These are phyloP conservation scores for Urostyla sp. DNA, from an alignment of 73 alveolate genomes.

Conservation along the genomic window DNA sequence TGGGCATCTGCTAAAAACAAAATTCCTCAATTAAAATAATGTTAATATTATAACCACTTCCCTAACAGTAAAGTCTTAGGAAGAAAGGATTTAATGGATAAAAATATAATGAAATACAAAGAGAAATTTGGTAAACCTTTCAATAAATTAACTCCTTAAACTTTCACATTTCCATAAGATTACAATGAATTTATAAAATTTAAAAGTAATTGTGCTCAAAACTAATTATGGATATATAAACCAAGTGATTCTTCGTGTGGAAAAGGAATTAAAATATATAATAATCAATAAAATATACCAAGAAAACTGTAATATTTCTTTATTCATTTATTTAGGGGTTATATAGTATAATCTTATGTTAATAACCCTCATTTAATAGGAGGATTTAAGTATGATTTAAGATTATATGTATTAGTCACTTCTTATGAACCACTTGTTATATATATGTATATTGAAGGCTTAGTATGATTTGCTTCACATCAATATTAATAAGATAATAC, in stretches of 20 bases:
- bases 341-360: slow-evolving; percentile 56
- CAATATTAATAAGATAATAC: slow-evolving; percentile 56
- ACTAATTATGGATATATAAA: slow-evolving; percentile 72
- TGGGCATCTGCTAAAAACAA: too few relatives aligned
- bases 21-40: too few relatives aligned
- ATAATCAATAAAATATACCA: slow-evolving; percentile 62
- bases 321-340: too few relatives aligned
- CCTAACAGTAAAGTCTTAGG: too few relatives aligned
- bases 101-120: too few relatives aligned
- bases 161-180: too few relatives aligned
- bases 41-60: too few relatives aligned
- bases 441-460: slow-evolving; percentile 67
- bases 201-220: too few relatives aligned
- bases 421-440: slow-evolving; percentile 71
- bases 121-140: too few relatives aligned
- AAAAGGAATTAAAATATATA: slow-evolving; percentile 63
- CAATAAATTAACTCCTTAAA: too few relatives aligned
- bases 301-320: slow-evolving; percentile 50
- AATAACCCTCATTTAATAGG: slow-evolving; percentile 72
- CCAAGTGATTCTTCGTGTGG: slow-evolving; percentile 80
- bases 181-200: too few relatives aligned
- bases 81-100: too few relatives aligned
- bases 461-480: slow-evolving; percentile 75
- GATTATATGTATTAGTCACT: slow-evolving; percentile 80
- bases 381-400: slow-evolving; percentile 75